Base-by-base conservation (phyloP, 2,329 filamentous ascomycete species). In the Nemania sp. region DNA sequence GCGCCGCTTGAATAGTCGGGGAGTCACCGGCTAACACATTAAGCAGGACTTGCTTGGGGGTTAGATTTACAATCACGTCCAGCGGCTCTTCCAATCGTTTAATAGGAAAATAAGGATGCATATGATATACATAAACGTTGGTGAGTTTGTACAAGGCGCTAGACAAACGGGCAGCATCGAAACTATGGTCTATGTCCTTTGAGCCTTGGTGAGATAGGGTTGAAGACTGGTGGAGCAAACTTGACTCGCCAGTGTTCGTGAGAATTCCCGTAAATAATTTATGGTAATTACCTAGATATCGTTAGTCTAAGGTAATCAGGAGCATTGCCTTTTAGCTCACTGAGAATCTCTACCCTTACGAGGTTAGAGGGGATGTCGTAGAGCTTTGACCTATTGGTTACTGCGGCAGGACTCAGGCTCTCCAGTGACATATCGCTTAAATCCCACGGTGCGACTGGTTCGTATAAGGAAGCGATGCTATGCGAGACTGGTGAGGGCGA, bases 301-400 rank as follows among this genome's bases (percentile, higher is more conserved):
- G n/a, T n/a, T n/a, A n/a, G n/a, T n/a, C n/a, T n/a, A n/a, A n/a
- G n/a, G n/a, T n/a, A n/a, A n/a, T n/a, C n/a, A n/a, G n/a, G n/a
- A n/a, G n/a, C n/a, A n/a, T n/a, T n/a, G n/a, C n/a, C n/a, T n/a
- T n/a, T n/a, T 29, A n/a, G 57, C 61, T 58, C 7, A 64, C 61
- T 27, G 15, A 52, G 27, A 53, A 64, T 52, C 0, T 52, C 11
- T 5, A 58, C 32, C 15, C 61, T 57, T 5, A 64, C 32, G 2
- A 57, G 53, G 24, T 64, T 64, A 18, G 61, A 64, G 11, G 61
- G 61, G 5, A 52, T 64, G 2, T 64, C 54, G 4, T 56, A 56
- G 13, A 63, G 41, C 22, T 7, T 51, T 22, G 11, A 63, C 41
- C 60, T 63, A 27, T 49, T 6, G 3, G 27, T n/a, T 27, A 51